Evolutionary conservation across 2,329 filamentous ascomycete species (phyloP).

Genomic region (Cladosporium phlei): DNA sequence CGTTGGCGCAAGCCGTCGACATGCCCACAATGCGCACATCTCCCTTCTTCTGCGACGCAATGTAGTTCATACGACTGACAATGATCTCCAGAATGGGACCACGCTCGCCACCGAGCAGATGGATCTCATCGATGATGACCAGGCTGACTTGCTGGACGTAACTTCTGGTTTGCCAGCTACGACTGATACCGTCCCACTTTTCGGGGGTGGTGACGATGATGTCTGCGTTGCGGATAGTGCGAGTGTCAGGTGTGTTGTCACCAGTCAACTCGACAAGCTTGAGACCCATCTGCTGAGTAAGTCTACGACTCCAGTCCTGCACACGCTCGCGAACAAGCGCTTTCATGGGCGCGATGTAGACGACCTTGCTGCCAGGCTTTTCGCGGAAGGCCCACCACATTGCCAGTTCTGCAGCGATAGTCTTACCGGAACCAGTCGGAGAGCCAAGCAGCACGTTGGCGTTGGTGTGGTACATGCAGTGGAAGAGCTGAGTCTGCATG

Average conservation of each 20-base stretch:
- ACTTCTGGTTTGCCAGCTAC: constrained; percentile 95
- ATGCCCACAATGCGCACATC: constrained; percentile 91
- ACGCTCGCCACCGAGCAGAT: constrained; percentile 91
- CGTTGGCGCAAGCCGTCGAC: constrained; percentile 97
- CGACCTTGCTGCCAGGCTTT: constrained; percentile 89
- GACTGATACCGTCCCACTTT: constrained; percentile 99
- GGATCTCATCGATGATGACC: constrained; percentile 98
- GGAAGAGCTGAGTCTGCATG: constrained; percentile 99
- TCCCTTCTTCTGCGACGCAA: constrained; percentile 86
- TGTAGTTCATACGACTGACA: constrained; percentile 92
- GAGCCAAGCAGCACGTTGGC: constrained; percentile 92
- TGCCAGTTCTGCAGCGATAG: constrained; percentile 87
- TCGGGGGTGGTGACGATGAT: constrained; percentile 99
- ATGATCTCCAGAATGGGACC: constrained; percentile 98
- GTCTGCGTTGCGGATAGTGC: constrained; percentile 91
- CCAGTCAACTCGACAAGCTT: constrained; percentile 93
- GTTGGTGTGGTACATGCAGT: constrained; percentile 86
- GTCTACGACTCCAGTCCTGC: constrained; percentile 82
- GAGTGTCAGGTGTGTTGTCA: constrained; percentile 95
- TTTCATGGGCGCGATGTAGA: constrained; percentile 99
- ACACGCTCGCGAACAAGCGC: constrained; percentile 94
- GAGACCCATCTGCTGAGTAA: constrained; percentile 76
- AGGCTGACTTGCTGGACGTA: constrained; percentile 93
- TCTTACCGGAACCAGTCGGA: constrained; percentile 95
- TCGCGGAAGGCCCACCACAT: constrained; percentile 99